phyloP scores from a whole-genome alignment of 805 yeast species.

The Brettanomyces anomalus region DNA sequence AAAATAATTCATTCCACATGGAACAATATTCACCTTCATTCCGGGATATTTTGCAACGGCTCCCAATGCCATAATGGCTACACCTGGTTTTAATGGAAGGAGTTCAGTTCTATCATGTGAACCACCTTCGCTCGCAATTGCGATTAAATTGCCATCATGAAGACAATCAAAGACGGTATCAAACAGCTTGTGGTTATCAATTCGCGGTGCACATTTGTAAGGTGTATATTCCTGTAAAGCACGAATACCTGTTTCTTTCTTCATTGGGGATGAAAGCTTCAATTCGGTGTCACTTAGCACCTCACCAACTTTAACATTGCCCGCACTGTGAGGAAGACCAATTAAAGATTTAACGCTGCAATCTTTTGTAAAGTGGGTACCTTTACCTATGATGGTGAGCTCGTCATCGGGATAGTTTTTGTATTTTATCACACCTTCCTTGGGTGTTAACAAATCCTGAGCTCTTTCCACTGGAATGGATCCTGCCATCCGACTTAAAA shows the following conservation, averaged over 20 bases:
- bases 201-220: constrained; percentile 66
- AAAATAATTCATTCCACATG: constrained; percentile 96
- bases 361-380: constrained; percentile 57
- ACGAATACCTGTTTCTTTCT: constrained; percentile 36
- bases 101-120: constrained; percentile 94
- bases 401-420: constrained; percentile 42
- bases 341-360: constrained; percentile 59
- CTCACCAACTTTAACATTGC: constrained; percentile 63
- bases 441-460: constrained; percentile 66
- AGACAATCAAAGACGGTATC: constrained; percentile 73
- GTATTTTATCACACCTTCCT: constrained; percentile 47
- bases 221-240: constrained; percentile 42
- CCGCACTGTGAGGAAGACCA: constrained; percentile 71
- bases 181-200: constrained; percentile 77
- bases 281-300: constrained; percentile 66
- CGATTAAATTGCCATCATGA: constrained; percentile 63
- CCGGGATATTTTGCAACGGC: constrained; percentile 62
- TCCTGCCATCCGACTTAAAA: constrained; percentile 62
- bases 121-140: constrained; percentile 98
- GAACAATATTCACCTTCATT: constrained; percentile 74
- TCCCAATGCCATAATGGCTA: constrained; percentile 95
- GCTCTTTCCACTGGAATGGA: constrained; percentile 90
- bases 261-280: constrained; percentile 59
- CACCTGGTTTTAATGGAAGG: constrained; percentile 92
- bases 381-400: constrained; percentile 51